Percentiles rank a stretch among this genome's conserved stretches.
Conservation (phyloP, 192 early-diverging fungal genomes). For the Paraglomus brasilianum region DNA sequence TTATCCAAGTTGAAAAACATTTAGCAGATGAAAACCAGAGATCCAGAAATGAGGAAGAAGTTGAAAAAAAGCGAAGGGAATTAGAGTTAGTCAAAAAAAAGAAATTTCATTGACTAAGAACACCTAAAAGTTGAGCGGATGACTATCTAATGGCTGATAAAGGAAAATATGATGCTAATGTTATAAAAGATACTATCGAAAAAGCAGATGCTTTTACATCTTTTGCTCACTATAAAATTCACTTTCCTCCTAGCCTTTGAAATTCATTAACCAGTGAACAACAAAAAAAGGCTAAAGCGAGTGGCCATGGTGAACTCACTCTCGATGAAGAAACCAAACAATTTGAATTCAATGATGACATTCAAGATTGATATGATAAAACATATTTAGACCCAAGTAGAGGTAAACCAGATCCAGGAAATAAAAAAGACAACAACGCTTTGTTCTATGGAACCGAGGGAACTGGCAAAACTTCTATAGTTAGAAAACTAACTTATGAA, state of each 20-base stretch:
- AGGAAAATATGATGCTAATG: neutral
- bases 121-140: neutral
- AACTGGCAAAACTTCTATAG: slow-evolving; percentile 15
- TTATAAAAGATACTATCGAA: neutral
- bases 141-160: neutral
- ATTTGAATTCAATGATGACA: neutral
- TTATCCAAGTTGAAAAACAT: neutral
- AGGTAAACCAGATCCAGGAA: neutral
- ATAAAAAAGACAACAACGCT: slow-evolving; percentile 10
- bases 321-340: neutral
- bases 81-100: neutral
- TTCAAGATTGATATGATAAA: slow-evolving; percentile 11
- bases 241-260: slow-evolving; percentile 15
- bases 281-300: neutral
- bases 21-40: neutral
- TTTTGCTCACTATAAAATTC: neutral
- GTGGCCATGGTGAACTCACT: slow-evolving; percentile 6
- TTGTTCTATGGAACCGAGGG: slow-evolving; percentile 8
- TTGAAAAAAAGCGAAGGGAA: neutral
- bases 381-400: neutral
- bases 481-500: slow-evolving; percentile 14
- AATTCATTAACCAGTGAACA: slow-evolving; percentile 2
- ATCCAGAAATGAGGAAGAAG: neutral
- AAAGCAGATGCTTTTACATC: neutral
- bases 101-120: neutral